These are phyloP conservation scores for Hansenula sp. DNA, from an alignment of 1,139 yeast genomes.

Conservation along the genomic window DNA sequence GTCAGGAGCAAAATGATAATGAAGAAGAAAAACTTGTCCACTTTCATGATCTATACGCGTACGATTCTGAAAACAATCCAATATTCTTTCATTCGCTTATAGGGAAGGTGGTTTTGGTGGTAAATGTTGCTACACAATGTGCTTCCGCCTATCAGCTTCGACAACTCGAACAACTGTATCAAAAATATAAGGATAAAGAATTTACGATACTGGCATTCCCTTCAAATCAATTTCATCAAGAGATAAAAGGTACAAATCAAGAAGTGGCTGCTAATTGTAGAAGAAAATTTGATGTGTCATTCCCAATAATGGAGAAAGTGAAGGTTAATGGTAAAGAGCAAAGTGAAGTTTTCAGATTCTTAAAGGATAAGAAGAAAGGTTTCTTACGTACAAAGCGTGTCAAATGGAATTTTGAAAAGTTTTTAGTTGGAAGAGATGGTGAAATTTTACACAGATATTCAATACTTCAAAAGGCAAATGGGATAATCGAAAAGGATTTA, in stretches of 20 bases:
- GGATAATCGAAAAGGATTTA: conserved; percentile 4
- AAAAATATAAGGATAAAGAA: conserved; percentile 62
- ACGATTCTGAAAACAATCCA: conserved; percentile 45
- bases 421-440: conserved; percentile 67
- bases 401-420: conserved; percentile 94
- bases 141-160: conserved; percentile 50
- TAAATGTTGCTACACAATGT: conserved; percentile 80
- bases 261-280: conserved; percentile 57
- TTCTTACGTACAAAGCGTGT: conserved; percentile 72
- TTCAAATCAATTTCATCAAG: conserved; percentile 79
- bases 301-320: conserved; percentile 61
- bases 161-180: conserved; percentile 72
- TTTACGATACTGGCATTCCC: conserved; percentile 84
- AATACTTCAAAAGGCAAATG: conserved; percentile 6
- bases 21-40: background rate
- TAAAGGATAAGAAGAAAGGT: conserved; percentile 58
- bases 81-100: conserved; percentile 58
- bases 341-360: conserved; percentile 67
- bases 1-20: background rate
- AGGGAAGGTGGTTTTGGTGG: conserved; percentile 82
- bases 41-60: conserved; percentile 48
- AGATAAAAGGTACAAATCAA: conserved; percentile 67
- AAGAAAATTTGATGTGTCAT: conserved; percentile 58
- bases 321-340: conserved; percentile 79
- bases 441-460: conserved; percentile 59